Evolutionary conservation across 768 basidiomycete species (phyloP).

Genomic region (Termitomyces sp.): DNA sequence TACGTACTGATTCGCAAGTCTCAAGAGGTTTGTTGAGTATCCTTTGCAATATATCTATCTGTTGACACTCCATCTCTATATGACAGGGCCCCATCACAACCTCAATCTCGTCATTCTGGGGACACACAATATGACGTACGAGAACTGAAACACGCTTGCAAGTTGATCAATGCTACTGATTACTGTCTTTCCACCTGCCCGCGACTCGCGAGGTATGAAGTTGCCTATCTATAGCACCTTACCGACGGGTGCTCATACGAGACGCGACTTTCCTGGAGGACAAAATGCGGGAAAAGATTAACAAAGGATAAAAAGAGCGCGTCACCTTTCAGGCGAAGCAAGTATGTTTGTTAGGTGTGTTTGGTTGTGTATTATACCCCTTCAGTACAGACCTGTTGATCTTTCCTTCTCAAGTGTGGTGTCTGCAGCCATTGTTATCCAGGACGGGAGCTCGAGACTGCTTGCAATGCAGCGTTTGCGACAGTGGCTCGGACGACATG

Average conservation of each 20-base stretch:
- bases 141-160: slow-evolving; percentile 78
- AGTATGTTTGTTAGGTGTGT: slow-evolving; percentile 81
- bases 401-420: slow-evolving; percentile 55
- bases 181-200: slow-evolving; percentile 91
- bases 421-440: slow-evolving; percentile 74
- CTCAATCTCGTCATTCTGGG: slow-evolving; percentile 59
- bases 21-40: slow-evolving; percentile 57
- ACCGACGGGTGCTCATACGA: background rate
- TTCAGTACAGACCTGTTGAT: slow-evolving; percentile 2
- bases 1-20: slow-evolving; percentile 74
- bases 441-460: slow-evolving; percentile 85
- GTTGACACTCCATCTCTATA: slow-evolving; percentile 5
- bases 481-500: slow-evolving; percentile 77
- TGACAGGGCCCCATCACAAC: slow-evolving; percentile 33
- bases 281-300: slow-evolving; percentile 80
- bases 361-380: background rate
- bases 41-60: background rate
- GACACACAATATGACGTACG: slow-evolving; percentile 77
- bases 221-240: background rate
- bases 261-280: slow-evolving; percentile 59
- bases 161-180: slow-evolving; percentile 95
- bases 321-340: slow-evolving; percentile 81
- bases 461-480: slow-evolving; percentile 73
- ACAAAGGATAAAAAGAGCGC: slow-evolving; percentile 71
- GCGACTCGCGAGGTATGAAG: slow-evolving; percentile 67